A percentile compares a stretch with the other conserved stretches of the same genome.
These are phyloP conservation scores for Thymus quinquecostatus DNA, from an alignment of 257 asterid species.

Conservation along the genomic window DNA sequence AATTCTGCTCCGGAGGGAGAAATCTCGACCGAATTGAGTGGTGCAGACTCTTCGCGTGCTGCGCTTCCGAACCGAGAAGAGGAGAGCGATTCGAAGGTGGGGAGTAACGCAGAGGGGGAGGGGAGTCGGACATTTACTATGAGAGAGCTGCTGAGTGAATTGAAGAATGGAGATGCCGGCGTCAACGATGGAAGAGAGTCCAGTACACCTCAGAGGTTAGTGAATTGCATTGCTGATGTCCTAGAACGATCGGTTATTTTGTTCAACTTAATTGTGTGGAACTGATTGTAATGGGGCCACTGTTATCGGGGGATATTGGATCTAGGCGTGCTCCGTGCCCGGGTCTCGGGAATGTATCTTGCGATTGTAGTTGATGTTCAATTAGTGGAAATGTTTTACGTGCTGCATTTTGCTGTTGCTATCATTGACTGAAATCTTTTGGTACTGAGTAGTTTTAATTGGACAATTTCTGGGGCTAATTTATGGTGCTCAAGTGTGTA, in stretches of 20 bases:
- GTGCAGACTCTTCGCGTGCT: constrained; percentile 31
- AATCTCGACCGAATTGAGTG: constrained; percentile 41
- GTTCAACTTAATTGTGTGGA: constrained; percentile 17
- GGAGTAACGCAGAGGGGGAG: constrained; percentile 60
- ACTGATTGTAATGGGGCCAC: constrained; percentile 15
- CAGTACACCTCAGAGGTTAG: constrained; percentile 78
- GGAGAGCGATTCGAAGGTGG: constrained; percentile 46
- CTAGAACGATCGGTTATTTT: constrained; percentile 14
- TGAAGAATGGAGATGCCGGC: constrained; percentile 75
- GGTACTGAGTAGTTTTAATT: constrained; percentile 15
- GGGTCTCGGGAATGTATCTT: neutral
- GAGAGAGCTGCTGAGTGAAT: constrained; percentile 88
- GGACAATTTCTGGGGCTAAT: constrained; percentile 7
- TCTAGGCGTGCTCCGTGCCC: constrained; percentile 17
- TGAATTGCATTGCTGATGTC: constrained; percentile 19
- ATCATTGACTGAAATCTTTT: constrained; percentile 12
- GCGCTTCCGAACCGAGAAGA: constrained; percentile 39
- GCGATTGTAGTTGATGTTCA: neutral
- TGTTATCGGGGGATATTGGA: constrained; percentile 23
- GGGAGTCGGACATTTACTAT: constrained; percentile 88
- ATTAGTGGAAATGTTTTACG: constrained; percentile 12
- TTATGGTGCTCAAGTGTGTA: constrained; percentile 17
- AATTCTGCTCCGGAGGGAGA: constrained; percentile 40
- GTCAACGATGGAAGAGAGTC: constrained; percentile 51
- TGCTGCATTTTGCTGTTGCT: constrained; percentile 21